Percentiles rank a stretch among this genome's conserved stretches.
These are phyloP conservation scores for Thalassiosira livingstoniorum DNA, from an alignment of 352 stramenopile species.

Conservation along the genomic window DNA sequence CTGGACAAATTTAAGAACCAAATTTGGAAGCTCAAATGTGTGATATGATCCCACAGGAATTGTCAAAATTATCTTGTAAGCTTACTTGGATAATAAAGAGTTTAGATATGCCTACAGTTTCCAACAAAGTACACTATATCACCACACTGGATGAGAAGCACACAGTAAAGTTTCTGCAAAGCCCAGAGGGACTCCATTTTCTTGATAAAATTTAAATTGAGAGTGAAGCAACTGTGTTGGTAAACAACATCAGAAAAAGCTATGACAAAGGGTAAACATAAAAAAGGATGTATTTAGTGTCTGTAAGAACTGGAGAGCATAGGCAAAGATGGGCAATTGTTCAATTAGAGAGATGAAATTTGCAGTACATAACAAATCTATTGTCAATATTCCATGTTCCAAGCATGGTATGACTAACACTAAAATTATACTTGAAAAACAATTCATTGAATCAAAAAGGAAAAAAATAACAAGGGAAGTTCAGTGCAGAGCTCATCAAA, in stretches of 20 bases:
- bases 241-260: neutral
- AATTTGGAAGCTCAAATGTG: too few relatives aligned
- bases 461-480: constrained; percentile 18
- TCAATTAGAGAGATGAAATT: neutral
- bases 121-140: neutral
- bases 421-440: constrained; percentile 48
- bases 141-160: too few relatives aligned
- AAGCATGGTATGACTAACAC: neutral
- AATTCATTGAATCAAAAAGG: constrained; percentile 27
- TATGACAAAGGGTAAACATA: neutral
- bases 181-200: neutral
- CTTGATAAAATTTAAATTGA: neutral
- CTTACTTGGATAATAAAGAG: neutral
- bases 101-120: constrained; percentile 16
- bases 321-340: neutral
- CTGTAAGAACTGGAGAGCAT: neutral
- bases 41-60: constrained; percentile 43
- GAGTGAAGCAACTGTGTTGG: neutral
- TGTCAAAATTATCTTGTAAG: constrained; percentile 50
- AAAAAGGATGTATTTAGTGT: neutral
- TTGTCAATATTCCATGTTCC: neutral
- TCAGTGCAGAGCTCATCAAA: neutral
- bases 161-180: constrained; percentile 7
- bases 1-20: too few relatives aligned
- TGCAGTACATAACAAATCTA: constrained; percentile 17